Base-by-base conservation (phyloP, 2,329 filamentous ascomycete species). In the Podosphaera xanthii region DNA sequence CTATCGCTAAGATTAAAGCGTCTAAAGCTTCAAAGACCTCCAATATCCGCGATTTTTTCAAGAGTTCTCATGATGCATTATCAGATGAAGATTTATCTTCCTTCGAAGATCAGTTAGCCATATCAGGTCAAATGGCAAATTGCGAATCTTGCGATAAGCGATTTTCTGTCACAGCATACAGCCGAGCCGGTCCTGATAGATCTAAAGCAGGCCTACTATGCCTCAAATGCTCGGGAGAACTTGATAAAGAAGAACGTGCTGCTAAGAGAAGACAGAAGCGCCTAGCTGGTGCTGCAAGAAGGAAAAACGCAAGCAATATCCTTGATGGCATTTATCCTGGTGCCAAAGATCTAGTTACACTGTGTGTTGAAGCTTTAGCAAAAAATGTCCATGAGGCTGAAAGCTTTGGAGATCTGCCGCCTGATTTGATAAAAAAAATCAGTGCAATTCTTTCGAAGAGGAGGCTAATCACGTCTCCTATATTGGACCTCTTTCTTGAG, bases 91-190 rank as follows among this genome's bases (percentile, higher is more conserved):
- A 35, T 5, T 9, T 52, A 33, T 52, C 74, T 65, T 70, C 80
- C 22, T 72, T 80, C 66, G 65, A 77, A 57, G 65, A 76, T 61
- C 69, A 71, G 68, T 46, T 71, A 66, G 62, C 71, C 63, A 61
- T 69, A n/a, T 67, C 65, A 6, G 89, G 87, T 2, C 91, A 97
- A 70, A 80, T 91, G 67, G 88, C 86, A 63, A 90, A 95, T 64
- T 97, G 91, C 68, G 88, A 86, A 62, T 73, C 83, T 2, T 97
- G 91, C 70, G 77, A 78, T 50, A 94, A 92, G 69, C 82, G 89
- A 44, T 97, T 97, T 68, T 95, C 88, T 0, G 90, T 97, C 52
- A 96, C 91, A 0, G 79, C 87, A 0, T 96, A 96, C 72, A 89
- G 85, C 62, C 84, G 88, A 63, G 79, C 83, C 35, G 88, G 86